phyloP scores from a whole-genome alignment of 495 filamentous ascomycete species.

The Penicillium macrosclerotiorum region DNA sequence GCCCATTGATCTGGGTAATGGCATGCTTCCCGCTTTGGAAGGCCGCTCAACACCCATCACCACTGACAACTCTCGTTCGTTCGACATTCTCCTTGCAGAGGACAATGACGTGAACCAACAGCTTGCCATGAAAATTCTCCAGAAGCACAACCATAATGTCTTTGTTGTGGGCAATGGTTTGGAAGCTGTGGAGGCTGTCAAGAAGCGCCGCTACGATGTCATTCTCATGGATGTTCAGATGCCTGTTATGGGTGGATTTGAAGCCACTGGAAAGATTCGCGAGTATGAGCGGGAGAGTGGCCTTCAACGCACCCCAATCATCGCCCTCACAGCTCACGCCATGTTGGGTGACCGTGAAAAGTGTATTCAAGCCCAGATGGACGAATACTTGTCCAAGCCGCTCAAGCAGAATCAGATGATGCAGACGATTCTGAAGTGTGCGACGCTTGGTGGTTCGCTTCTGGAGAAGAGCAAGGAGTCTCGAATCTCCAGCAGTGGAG shows the following conservation, averaged over 20 bases:
- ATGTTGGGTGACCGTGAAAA: constrained; percentile 99
- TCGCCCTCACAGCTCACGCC: constrained; percentile 95
- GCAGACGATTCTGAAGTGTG: constrained; percentile 95
- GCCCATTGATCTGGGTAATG: constrained; percentile 93
- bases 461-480: constrained; percentile 68
- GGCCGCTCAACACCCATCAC: constrained; percentile 88
- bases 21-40: constrained; percentile 96
- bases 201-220: constrained; percentile 88
- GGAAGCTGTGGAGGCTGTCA: constrained; percentile 87
- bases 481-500: constrained; percentile 54
- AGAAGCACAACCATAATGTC: constrained; percentile 96
- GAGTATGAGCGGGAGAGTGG: constrained; percentile 81
- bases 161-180: constrained; percentile 94
- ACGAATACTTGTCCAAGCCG: constrained; percentile 97
- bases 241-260: constrained; percentile 99
- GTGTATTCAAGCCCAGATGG: constrained; percentile 98
- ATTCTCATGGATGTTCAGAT: constrained; percentile 99
- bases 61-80: constrained; percentile 91
- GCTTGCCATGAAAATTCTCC: constrained; percentile 92
- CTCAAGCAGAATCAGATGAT: constrained; percentile 98
- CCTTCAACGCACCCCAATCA: constrained; percentile 85
- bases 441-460: constrained; percentile 85
- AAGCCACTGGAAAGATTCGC: constrained; percentile 94
- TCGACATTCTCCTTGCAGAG: constrained; percentile 93
- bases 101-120: constrained; percentile 98